Conservation (phyloP, 1,284 basidiomycete species). For the Rhodotorula sp. region DNA sequence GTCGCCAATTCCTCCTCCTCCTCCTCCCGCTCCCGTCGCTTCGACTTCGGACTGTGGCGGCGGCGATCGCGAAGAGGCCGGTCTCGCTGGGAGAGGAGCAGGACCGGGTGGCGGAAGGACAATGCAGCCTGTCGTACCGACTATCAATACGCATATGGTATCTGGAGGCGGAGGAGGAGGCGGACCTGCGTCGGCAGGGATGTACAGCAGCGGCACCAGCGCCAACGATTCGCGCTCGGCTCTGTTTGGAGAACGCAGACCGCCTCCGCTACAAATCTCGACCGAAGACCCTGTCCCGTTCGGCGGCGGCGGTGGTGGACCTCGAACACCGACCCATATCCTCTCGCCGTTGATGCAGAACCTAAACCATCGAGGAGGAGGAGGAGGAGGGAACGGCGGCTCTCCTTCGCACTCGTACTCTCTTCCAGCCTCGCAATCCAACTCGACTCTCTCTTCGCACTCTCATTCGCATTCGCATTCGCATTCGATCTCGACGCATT, state of each 20-base stretch:
- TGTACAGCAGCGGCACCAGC: not conserved
- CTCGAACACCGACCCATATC: not conserved
- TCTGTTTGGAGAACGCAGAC: not conserved
- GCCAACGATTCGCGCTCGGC: not conserved
- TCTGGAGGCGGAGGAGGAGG: not conserved
- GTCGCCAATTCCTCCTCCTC: not conserved
- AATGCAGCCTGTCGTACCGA: not conserved
- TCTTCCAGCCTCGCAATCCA: slow-evolving; percentile 9
- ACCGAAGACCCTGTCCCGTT: not conserved
- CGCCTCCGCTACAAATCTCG: not conserved
- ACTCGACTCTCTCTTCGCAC: slow-evolving; percentile 18
- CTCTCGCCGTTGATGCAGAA: not conserved
- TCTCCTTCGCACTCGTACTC: slow-evolving; percentile 8
- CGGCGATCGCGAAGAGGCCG: not conserved
- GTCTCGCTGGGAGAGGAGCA: not conserved
- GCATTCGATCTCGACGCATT: not conserved
- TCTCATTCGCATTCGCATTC: slow-evolving; percentile 16
- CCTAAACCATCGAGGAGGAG: not conserved
- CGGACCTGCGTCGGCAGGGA: not conserved
- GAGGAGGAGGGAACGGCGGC: not conserved
- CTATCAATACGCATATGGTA: not conserved
- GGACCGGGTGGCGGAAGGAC: not conserved
- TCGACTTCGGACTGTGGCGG: not conserved
- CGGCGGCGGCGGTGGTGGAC: not conserved
- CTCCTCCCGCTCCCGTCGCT: not conserved